A percentile compares a stretch with the other conserved stretches of the same genome.
These are phyloP conservation scores for Globisporangium parvum DNA, from an alignment of 352 stramenopile species.

Conservation along the genomic window DNA sequence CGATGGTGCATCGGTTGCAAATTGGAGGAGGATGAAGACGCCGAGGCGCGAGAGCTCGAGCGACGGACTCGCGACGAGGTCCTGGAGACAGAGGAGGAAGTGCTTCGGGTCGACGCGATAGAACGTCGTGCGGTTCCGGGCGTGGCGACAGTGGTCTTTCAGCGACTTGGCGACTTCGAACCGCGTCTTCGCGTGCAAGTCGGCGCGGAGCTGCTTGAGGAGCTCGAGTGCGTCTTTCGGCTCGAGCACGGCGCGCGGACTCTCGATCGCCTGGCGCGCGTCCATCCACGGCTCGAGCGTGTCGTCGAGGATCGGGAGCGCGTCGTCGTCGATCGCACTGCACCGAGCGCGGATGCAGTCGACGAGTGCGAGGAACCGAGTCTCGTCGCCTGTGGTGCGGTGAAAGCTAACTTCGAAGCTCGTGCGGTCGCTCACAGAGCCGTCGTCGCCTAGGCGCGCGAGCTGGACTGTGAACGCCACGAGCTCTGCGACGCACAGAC, in stretches of 20 bases:
- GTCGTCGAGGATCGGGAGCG: slow-evolving; percentile 34
- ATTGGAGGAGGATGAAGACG: slow-evolving; percentile 65
- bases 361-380: slow-evolving; percentile 41
- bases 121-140: slow-evolving; percentile 57
- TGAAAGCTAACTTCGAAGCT: slow-evolving; percentile 59
- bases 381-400: slow-evolving; percentile 38
- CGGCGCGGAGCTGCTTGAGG: slow-evolving; percentile 56
- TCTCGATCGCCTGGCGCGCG: slow-evolving; percentile 33
- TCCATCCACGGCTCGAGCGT: slow-evolving; percentile 60
- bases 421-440: not conserved
- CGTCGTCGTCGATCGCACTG: slow-evolving; percentile 45
- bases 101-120: slow-evolving; percentile 28
- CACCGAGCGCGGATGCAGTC: slow-evolving; percentile 53
- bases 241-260: slow-evolving; percentile 40
- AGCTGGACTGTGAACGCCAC: slow-evolving; percentile 54
- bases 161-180: slow-evolving; percentile 60
- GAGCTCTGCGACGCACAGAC: slow-evolving; percentile 60
- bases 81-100: slow-evolving; percentile 43
- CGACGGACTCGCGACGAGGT: slow-evolving; percentile 49
- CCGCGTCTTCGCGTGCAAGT: slow-evolving; percentile 47
- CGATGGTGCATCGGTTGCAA: slow-evolving; percentile 23
- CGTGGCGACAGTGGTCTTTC: slow-evolving; percentile 70
- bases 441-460: slow-evolving; percentile 24
- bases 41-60: slow-evolving; percentile 54
- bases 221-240: slow-evolving; percentile 39